phyloP scores from a whole-genome alignment of 1,284 basidiomycete species.

The Kalmanozyma brasiliensis region DNA sequence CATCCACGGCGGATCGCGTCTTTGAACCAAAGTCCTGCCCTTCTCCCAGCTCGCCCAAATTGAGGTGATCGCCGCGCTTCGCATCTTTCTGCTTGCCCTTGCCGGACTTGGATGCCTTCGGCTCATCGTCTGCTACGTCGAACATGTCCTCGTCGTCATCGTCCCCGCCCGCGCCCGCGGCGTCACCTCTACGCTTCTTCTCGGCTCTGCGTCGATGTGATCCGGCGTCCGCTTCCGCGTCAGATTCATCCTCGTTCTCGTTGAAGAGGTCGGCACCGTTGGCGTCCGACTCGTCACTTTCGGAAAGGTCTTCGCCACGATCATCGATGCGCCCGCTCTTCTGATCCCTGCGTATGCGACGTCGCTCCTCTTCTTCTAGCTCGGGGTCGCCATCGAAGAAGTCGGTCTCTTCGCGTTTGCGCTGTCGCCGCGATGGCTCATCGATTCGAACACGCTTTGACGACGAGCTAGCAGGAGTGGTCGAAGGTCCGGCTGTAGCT shows the following conservation, averaged over 20 bases:
- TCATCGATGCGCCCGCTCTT: constrained; percentile 72
- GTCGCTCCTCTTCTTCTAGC: constrained; percentile 58
- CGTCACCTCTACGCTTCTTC: constrained; percentile 71
- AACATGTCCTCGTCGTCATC: constrained; percentile 84
- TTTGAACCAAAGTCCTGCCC: constrained; percentile 64
- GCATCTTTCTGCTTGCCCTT: constrained; percentile 19
- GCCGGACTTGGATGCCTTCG: constrained; percentile 5
- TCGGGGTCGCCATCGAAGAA: constrained; percentile 58
- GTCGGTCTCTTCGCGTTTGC: constrained; percentile 27
- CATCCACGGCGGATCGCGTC: constrained; percentile 45
- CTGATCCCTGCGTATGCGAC: constrained; percentile 49
- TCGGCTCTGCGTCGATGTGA: constrained; percentile 64
- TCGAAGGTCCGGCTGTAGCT: constrained; percentile 5
- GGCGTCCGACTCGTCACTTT: constrained; percentile 72
- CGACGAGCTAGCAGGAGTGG: constrained; percentile 5
- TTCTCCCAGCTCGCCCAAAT: constrained; percentile 85
- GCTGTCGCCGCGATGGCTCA: constrained; percentile 22
- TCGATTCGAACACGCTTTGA: constrained; percentile 41
- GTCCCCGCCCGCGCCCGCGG: constrained; percentile 54
- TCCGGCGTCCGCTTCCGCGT: constrained; percentile 70
- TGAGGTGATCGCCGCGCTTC: constrained; percentile 36
- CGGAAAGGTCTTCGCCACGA: constrained; percentile 82
- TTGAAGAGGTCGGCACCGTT: constrained; percentile 25
- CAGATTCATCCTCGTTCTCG: constrained; percentile 79
- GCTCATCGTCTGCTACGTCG: constrained; percentile 69